Evolutionary conservation across 1,139 yeast genomes (phyloP).

Genomic region (Pneumocystis wakefieldiae): DNA sequence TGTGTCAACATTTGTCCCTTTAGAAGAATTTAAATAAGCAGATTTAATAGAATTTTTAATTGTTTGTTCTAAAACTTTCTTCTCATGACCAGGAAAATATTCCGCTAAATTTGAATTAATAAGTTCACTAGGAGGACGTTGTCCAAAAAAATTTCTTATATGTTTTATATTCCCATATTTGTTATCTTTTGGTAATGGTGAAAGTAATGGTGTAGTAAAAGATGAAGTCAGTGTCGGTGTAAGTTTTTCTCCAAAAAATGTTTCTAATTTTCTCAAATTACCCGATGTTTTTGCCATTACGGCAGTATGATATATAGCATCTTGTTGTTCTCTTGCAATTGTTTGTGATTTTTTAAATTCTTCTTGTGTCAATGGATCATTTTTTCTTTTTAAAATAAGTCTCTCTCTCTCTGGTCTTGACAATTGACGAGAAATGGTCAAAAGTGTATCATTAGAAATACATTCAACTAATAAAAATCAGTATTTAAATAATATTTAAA

Average conservation of each 20-base stretch:
- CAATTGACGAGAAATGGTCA: constrained; percentile 64
- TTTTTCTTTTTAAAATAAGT: constrained; percentile 51
- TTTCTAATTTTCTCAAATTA: constrained; percentile 7
- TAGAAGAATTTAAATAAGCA: constrained; percentile 32
- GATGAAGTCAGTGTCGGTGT: constrained; percentile 1
- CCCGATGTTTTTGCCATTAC: constrained; percentile 11
- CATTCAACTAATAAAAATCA: constrained; percentile 19
- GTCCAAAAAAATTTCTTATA: constrained; percentile 48
- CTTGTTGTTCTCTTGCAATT: constrained; percentile 17
- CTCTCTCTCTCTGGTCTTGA: constrained; percentile 60
- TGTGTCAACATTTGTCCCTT: constrained; percentile 23
- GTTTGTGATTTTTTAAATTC: constrained; percentile 53
- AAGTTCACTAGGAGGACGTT: constrained; percentile 84
- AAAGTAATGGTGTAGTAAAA: not conserved
- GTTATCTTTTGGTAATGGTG: not conserved
- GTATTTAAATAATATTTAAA: not conserved
- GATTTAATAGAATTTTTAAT: constrained; percentile 72
- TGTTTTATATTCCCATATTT: constrained; percentile 12
- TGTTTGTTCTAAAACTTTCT: constrained; percentile 59
- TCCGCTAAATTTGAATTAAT: constrained; percentile 82
- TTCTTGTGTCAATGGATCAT: constrained; percentile 47
- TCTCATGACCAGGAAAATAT: constrained; percentile 76
- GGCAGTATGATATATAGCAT: constrained; percentile 3
- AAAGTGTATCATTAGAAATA: constrained; percentile 64
- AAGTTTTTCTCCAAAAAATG: constrained; percentile 12